Percentiles rank a stretch among this genome's conserved stretches.
Evolutionary conservation across 257 asterid genomes (phyloP).

Genomic region (Linaria vulgaris): DNA sequence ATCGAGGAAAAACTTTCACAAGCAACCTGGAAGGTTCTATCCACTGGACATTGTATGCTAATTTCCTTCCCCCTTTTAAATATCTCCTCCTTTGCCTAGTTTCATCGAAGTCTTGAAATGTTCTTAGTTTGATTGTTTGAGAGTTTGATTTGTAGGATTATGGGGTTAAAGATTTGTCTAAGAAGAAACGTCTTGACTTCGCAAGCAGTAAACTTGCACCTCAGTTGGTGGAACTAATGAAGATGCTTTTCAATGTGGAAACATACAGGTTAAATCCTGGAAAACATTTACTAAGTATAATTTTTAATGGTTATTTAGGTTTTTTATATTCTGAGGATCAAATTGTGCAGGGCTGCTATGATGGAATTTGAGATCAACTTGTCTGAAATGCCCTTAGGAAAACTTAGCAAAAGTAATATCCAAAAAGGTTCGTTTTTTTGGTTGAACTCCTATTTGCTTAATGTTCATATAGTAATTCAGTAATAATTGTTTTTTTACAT

Average conservation of each 20-base stretch:
- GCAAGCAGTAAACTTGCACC: conserved; percentile 69
- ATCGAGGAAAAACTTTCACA: conserved; percentile 53
- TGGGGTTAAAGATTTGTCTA: conserved; percentile 68
- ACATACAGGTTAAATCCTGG: conserved; percentile 63
- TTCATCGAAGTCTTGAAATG: conserved; percentile 6
- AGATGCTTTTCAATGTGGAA: conserved; percentile 92
- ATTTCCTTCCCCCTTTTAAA: conserved; percentile 12
- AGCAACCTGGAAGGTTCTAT: conserved; percentile 88
- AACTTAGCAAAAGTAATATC: conserved; percentile 85
- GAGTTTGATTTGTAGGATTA: conserved; percentile 64
- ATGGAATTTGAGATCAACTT: conserved; percentile 97
- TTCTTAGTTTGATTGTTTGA: conserved; percentile 23
- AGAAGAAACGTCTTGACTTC: conserved; percentile 53
- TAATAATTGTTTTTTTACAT: conserved; percentile 8
- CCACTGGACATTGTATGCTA: conserved; percentile 81
- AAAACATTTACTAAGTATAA: conserved; percentile 14
- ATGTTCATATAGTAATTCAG: conserved; percentile 9
- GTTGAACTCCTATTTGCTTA: conserved; percentile 15
- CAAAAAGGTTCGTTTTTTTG: conserved; percentile 60
- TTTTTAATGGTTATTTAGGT: conserved; percentile 16
- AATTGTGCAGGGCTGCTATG: conserved; percentile 87
- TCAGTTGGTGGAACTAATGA: conserved; percentile 76
- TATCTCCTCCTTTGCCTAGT: conserved; percentile 5
- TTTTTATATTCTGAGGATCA: conserved; percentile 25
- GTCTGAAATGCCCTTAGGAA: conserved; percentile 99